These are phyloP conservation scores for Dothistroma septosporum DNA, from an alignment of 2,329 filamentous ascomycete species.

Conservation along the genomic window DNA sequence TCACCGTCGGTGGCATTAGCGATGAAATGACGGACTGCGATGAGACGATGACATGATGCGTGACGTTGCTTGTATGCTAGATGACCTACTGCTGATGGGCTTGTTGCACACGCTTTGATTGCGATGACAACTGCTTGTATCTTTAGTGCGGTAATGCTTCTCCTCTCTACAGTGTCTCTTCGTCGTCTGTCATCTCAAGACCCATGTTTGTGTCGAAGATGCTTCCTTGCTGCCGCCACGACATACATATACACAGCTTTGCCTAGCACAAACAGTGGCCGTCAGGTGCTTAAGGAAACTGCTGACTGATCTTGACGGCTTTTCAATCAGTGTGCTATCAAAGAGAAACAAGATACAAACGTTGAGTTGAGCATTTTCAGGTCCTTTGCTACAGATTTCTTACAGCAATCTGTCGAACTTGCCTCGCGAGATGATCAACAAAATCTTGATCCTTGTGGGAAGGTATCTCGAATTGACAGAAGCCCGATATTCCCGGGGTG, in stretches of 20 bases:
- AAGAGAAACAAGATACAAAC: background rate
- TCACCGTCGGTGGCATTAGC: background rate
- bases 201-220: background rate
- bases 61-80: background rate
- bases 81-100: background rate
- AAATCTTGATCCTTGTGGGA: too few species aligned
- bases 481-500: background rate
- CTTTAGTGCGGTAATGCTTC: background rate
- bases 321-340: background rate
- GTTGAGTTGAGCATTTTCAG: background rate
- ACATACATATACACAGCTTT: background rate
- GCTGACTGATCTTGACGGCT: background rate
- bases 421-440: background rate
- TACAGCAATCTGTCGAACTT: too few species aligned
- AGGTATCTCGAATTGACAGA: too few species aligned
- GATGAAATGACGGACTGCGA: background rate
- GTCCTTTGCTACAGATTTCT: too few species aligned
- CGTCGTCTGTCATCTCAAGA: background rate
- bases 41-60: background rate
- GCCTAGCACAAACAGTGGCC: background rate
- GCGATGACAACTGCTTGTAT: background rate
- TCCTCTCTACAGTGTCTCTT: background rate
- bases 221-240: background rate
- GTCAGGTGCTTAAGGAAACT: background rate
- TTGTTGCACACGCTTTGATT: background rate